Percentiles rank a stretch among this genome's conserved stretches.
Conservation (phyloP, 2,329 filamentous ascomycete genomes). For the Cryphonectria carpinicola region DNA sequence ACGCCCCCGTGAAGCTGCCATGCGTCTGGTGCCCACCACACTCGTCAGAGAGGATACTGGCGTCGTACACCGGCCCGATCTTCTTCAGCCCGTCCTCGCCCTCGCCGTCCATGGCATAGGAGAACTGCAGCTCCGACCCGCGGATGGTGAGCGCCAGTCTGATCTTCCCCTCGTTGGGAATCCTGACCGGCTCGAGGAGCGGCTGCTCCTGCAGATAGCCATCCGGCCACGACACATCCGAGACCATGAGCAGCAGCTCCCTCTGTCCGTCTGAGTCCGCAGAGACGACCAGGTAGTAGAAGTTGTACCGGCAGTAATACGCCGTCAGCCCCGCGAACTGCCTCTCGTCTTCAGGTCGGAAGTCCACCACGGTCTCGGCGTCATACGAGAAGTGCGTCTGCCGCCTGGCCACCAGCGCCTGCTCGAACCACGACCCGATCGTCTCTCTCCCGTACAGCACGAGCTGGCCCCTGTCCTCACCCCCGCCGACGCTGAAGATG, state of each 20-base stretch:
- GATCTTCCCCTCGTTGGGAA: slow-evolving; percentile 60
- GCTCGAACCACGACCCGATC: slow-evolving; percentile 63
- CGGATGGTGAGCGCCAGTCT: slow-evolving; percentile 54
- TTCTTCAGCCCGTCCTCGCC: slow-evolving; percentile 46
- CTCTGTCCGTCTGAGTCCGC: slow-evolving; percentile 59
- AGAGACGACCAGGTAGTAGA: slow-evolving; percentile 65
- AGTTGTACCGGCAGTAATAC: slow-evolving; percentile 68
- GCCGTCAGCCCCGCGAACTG: slow-evolving; percentile 64
- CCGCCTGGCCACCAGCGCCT: slow-evolving; percentile 57
- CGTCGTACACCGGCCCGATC: slow-evolving; percentile 61
- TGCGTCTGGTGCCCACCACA: slow-evolving; percentile 64
- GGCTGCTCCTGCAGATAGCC: slow-evolving; percentile 49
- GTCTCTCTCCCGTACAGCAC: slow-evolving; percentile 54
- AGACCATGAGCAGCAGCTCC: slow-evolving; percentile 60
- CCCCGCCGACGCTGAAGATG: slow-evolving; percentile 48
- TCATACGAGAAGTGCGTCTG: slow-evolving; percentile 65
- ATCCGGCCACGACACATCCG: slow-evolving; percentile 59
- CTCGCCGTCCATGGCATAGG: slow-evolving; percentile 54
- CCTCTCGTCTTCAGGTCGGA: slow-evolving; percentile 59
- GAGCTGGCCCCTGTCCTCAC: slow-evolving; percentile 46
- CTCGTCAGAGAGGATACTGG: slow-evolving; percentile 64
- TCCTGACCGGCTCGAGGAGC: slow-evolving; percentile 46
- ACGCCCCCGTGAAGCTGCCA: slow-evolving; percentile 67
- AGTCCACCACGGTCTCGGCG: slow-evolving; percentile 59
- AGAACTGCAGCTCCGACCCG: slow-evolving; percentile 59